These are phyloP conservation scores for Polyporus arcularius DNA, from an alignment of 768 basidiomycete species.

Conservation along the genomic window DNA sequence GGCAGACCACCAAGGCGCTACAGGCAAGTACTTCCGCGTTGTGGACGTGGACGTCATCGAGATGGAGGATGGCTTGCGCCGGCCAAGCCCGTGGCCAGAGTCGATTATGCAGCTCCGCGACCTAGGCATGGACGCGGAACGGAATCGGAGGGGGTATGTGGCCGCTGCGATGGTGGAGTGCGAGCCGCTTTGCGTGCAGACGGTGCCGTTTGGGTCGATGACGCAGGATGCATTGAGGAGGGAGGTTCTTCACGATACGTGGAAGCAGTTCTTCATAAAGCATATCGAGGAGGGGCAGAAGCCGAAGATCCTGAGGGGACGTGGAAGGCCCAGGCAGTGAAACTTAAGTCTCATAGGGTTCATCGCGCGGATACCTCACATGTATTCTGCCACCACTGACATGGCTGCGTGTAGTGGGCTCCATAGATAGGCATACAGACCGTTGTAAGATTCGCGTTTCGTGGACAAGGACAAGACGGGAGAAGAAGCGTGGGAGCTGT, in stretches of 20 bases:
- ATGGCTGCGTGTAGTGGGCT: no score
- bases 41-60: slow-evolving; percentile 24
- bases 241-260: slow-evolving; percentile 1
- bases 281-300: slow-evolving; percentile 24
- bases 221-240: slow-evolving; percentile 15
- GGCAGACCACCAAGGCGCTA: slow-evolving; percentile 25
- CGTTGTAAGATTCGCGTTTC: no score
- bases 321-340: no score
- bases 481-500: no score
- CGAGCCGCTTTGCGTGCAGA: slow-evolving; percentile 32
- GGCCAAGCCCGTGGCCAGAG: slow-evolving; percentile 29
- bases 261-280: slow-evolving; percentile 23
- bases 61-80: slow-evolving; percentile 21
- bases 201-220: slow-evolving; percentile 37
- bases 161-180: slow-evolving; percentile 33
- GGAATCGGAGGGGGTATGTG: slow-evolving; percentile 23
- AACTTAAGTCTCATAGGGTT: no score
- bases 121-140: slow-evolving; percentile 31
- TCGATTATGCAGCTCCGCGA: slow-evolving; percentile 22
- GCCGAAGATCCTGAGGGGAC: not conserved
- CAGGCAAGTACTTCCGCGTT: slow-evolving; percentile 33
- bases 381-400: no score
- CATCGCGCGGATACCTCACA: no score
- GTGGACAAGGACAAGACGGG: no score
- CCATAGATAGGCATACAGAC: no score